Conservation (phyloP, 768 basidiomycete species). For the Tylopilus subfusipes region DNA sequence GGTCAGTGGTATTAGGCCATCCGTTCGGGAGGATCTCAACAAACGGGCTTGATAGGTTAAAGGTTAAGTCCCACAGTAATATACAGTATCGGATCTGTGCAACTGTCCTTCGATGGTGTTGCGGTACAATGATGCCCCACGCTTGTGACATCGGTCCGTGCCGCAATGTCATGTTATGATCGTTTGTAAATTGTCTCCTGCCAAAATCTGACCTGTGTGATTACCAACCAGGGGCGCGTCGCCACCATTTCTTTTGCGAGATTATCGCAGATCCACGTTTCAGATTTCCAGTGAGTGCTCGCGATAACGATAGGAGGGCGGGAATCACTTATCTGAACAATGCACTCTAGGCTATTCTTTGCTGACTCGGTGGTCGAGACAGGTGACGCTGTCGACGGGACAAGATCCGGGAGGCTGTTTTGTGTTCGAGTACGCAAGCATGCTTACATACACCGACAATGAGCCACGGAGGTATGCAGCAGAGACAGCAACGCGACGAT, state of each 20-base stretch:
- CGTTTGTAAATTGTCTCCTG: background rate
- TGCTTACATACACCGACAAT: background rate
- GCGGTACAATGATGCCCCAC: no score
- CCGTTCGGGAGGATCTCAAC: background rate
- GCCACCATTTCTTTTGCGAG: background rate
- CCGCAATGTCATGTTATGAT: no score
- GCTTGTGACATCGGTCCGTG: no score
- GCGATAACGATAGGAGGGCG: background rate
- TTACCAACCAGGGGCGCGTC: background rate
- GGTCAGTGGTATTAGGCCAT: no score
- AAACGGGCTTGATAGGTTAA: background rate
- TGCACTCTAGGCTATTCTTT: background rate
- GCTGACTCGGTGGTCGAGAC: background rate
- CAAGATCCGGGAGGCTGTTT: background rate
- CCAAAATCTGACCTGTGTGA: background rate
- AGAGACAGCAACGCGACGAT: background rate
- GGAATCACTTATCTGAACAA: background rate
- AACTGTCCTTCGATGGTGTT: no score
- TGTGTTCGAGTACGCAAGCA: background rate
- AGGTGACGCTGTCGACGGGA: background rate
- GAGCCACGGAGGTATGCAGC: background rate
- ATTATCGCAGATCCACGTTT: no score
- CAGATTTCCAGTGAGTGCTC: background rate
- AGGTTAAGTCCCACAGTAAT: no score
- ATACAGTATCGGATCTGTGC: no score